Evolutionary conservation across 208 protist species (phyloP).

Genomic region (Wallacemonas sp.): DNA sequence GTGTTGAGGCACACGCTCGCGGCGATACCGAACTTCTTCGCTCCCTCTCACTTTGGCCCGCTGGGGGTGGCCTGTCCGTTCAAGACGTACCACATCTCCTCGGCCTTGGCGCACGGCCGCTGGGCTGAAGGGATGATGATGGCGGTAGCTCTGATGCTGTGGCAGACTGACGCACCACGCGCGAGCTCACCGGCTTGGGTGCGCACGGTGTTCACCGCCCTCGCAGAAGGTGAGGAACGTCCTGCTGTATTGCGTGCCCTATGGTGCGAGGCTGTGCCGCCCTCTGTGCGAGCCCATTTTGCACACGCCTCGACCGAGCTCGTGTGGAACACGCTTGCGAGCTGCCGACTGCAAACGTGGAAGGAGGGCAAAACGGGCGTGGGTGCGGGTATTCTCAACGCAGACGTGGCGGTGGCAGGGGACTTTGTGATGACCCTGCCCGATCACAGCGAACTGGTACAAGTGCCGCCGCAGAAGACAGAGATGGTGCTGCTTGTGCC

Average conservation of each 20-base stretch:
- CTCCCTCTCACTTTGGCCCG: constrained; percentile 62
- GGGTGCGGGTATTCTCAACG: constrained; percentile 18
- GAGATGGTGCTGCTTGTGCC: not conserved
- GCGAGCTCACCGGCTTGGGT: constrained; percentile 21
- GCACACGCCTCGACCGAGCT: constrained; percentile 33
- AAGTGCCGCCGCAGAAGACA: constrained; percentile 3
- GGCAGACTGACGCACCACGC: not conserved
- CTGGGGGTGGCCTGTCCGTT: constrained; percentile 33
- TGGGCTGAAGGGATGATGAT: constrained; percentile 68
- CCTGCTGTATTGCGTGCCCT: constrained; percentile 46
- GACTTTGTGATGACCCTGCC: constrained; percentile 52
- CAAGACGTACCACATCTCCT: constrained; percentile 62
- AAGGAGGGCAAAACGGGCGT: constrained; percentile 15
- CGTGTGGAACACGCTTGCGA: constrained; percentile 79
- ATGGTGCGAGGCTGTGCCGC: constrained; percentile 43
- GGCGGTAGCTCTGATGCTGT: constrained; percentile 30
- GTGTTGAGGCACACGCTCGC: constrained; percentile 22
- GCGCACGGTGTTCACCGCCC: constrained; percentile 23
- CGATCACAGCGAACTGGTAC: constrained; percentile 14
- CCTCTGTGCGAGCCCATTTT: constrained; percentile 27
- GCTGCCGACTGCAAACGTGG: constrained; percentile 49
- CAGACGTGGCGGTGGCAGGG: constrained; percentile 36
- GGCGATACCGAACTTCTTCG: constrained; percentile 74
- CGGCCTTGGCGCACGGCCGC: constrained; percentile 40
- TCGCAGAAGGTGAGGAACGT: constrained; percentile 55